Base-by-base conservation (phyloP, 805 yeast genomes). In the Candida chauliodis region DNA sequence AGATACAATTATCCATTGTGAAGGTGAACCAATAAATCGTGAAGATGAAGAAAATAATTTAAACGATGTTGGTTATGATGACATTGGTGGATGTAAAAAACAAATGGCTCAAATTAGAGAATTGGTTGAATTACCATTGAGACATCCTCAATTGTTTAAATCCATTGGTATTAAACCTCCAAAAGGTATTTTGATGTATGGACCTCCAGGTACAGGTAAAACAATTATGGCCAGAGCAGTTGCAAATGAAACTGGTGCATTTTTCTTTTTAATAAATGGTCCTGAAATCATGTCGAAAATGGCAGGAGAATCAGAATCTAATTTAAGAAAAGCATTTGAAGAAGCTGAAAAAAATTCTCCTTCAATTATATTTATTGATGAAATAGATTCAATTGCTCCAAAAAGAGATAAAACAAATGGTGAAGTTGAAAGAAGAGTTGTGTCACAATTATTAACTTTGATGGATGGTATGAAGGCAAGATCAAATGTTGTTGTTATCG, bases 391-490 rank as follows among this genome's bases (percentile, higher is more conserved):
- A 11, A 93, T 93, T 56, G 99, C 99, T 37, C 99, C 99, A 64
- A 93, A 93, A 83, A 88, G 99, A 75, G 99, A 93, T 74, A 93
- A 93, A 81, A 93, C 99, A 38, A 93, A 93, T 61, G 99, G 99
- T 72, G 99, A 93, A 69, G 99, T 93, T 53, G 99, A 93, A 72
- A 83, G 99, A 73, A 84, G 99, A 73, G 99, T 93, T 41, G 99
- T 93, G 45, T 91, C 98, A 21, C 99, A 93, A 71, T 77, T 93
- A 58, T 79, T 93, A 61, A 93, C 99, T 14, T 76, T 93, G 52
- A 93, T 93, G 99, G 99, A 93, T 61, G 99, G 99, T 75, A 93
- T 93, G 99, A 91, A 91, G 70, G 96, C 98, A n/a, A 83, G 99
- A 68, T 84, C 98, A 28, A 93, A 93, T 59, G 84, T 88, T 52